Evolutionary conservation across 2,329 filamentous ascomycete species (phyloP).

Genomic region (Aspergillus caelatus): DNA sequence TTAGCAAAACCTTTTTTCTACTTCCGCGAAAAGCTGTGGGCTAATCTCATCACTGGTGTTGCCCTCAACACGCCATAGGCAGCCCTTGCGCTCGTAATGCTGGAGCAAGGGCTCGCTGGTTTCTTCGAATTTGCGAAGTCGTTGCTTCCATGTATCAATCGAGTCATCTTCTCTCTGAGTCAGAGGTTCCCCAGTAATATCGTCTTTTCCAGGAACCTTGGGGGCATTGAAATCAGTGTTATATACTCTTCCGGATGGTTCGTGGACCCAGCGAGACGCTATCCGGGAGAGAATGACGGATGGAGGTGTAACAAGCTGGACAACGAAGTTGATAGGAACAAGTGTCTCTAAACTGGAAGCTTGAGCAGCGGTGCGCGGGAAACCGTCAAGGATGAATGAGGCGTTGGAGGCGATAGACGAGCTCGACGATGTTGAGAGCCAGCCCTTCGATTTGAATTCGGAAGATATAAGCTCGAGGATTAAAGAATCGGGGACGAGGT

Average conservation of each 20-base stretch:
- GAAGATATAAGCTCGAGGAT: constrained; percentile 92
- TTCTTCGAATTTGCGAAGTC: constrained; percentile 83
- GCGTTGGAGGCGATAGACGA: constrained; percentile 70
- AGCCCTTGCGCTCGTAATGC: constrained; percentile 82
- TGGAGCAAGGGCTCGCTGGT: constrained; percentile 82
- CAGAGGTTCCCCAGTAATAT: constrained; percentile 85
- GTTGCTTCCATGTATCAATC: constrained; percentile 79
- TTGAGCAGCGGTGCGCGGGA: constrained; percentile 84
- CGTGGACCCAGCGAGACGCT: constrained; percentile 89
- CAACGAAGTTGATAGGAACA: constrained; percentile 92
- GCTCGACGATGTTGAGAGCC: constrained; percentile 61
- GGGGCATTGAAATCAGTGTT: constrained; percentile 93
- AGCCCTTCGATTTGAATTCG: constrained; percentile 82
- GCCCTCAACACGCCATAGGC: constrained; percentile 84
- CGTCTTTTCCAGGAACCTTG: constrained; percentile 77
- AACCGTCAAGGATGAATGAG: constrained; percentile 94
- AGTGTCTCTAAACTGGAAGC: constrained; percentile 75
- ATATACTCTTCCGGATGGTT: constrained; percentile 87
- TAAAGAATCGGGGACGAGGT: constrained; percentile 86
- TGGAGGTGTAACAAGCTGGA: constrained; percentile 82
- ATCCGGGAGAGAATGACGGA: constrained; percentile 88
- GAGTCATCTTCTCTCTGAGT: constrained; percentile 84
- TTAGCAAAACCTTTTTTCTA: constrained; percentile 72
- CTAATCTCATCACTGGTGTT: constrained; percentile 93
- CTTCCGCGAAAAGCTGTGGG: constrained; percentile 82